Percentiles rank a stretch among this genome's conserved stretches.
Conservation (phyloP, 352 stramenopile genomes). For the Halophytophthora polymorphica region DNA sequence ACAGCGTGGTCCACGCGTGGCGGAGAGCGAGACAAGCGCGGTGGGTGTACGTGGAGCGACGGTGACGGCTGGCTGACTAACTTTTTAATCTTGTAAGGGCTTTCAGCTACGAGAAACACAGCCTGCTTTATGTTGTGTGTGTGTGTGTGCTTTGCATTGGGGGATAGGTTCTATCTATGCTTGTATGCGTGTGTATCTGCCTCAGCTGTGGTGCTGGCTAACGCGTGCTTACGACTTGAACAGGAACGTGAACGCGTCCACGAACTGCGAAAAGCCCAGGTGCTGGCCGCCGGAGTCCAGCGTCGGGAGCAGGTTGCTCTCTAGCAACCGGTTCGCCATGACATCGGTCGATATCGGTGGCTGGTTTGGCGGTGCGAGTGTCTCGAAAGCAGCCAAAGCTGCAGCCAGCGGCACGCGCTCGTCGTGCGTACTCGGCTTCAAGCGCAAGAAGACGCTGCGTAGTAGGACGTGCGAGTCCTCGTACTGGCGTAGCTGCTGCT, state of each 20-base stretch:
- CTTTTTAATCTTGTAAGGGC: too few relatives aligned
- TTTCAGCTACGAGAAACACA: too few relatives aligned
- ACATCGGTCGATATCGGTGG: constrained; percentile 5
- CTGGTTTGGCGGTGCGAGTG: constrained; percentile 19
- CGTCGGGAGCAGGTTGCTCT: constrained; percentile 2
- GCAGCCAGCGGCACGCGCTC: constrained; percentile 13
- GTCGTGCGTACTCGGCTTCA: constrained; percentile 15
- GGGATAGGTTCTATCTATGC: too few relatives aligned
- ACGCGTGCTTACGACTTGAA: constrained; percentile 20
- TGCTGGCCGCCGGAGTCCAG: not conserved
- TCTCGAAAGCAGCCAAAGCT: constrained; percentile 23
- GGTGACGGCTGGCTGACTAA: too few relatives aligned
- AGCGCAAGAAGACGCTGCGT: constrained; percentile 27
- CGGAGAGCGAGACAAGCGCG: too few relatives aligned
- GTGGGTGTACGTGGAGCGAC: too few relatives aligned
- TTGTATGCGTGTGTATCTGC: too few relatives aligned
- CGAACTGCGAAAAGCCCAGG: constrained; percentile 32
- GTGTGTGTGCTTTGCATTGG: too few relatives aligned
- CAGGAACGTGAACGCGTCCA: constrained; percentile 22
- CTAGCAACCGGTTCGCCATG: constrained; percentile 11
- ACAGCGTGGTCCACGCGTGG: not conserved
- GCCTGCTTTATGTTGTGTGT: too few relatives aligned
- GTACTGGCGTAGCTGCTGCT: constrained; percentile 19
- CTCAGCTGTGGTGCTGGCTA: too few relatives aligned
- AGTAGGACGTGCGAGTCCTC: constrained; percentile 24